A percentile compares a stretch with the other conserved stretches of the same genome.
Evolutionary conservation across 139 green algal species (phyloP).

Genomic region (Haematococcus lacustris): DNA sequence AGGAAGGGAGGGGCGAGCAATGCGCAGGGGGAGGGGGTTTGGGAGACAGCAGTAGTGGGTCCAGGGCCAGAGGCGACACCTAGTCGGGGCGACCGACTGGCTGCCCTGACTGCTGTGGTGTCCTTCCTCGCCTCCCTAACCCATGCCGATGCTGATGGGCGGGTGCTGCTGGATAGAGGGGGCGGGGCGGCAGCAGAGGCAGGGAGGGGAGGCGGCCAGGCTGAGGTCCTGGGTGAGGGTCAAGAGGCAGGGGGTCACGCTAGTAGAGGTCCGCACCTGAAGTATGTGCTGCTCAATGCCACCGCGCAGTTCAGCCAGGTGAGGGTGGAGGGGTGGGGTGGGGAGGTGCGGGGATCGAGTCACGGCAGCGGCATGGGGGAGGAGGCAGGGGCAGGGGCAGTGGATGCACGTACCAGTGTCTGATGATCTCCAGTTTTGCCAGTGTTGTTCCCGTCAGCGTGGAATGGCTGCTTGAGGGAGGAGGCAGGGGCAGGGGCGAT

Average conservation of each 20-base stretch:
- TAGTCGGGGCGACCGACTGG: slow-evolving; percentile 9
- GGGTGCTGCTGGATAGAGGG: slow-evolving; percentile 79
- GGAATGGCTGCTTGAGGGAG: no score
- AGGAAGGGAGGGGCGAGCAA: background rate
- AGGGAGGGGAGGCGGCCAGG: background rate
- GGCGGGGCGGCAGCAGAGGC: slow-evolving; percentile 14
- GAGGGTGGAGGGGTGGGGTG: background rate
- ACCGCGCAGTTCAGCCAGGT: slow-evolving; percentile 66
- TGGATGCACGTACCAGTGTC: no score
- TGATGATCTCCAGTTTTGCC: no score
- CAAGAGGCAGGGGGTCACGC: background rate
- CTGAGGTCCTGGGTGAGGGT: background rate
- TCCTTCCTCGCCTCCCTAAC: slow-evolving; percentile 73
- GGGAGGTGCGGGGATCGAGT: no score
- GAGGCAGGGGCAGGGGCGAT: no score
- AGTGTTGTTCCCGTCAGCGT: no score
- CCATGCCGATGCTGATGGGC: slow-evolving; percentile 72
- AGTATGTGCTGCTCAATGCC: slow-evolving; percentile 89
- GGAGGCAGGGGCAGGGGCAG: no score
- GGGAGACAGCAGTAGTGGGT: background rate
- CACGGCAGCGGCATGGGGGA: no score
- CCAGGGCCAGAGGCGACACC: no score
- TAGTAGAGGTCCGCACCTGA: slow-evolving; percentile 25
- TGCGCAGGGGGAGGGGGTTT: background rate
- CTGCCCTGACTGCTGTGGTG: slow-evolving; percentile 55